A percentile compares a stretch with the other conserved stretches of the same genome.
These are phyloP conservation scores for Dissoconium aciculare DNA, from an alignment of 2,329 filamentous ascomycete species.

Conservation along the genomic window DNA sequence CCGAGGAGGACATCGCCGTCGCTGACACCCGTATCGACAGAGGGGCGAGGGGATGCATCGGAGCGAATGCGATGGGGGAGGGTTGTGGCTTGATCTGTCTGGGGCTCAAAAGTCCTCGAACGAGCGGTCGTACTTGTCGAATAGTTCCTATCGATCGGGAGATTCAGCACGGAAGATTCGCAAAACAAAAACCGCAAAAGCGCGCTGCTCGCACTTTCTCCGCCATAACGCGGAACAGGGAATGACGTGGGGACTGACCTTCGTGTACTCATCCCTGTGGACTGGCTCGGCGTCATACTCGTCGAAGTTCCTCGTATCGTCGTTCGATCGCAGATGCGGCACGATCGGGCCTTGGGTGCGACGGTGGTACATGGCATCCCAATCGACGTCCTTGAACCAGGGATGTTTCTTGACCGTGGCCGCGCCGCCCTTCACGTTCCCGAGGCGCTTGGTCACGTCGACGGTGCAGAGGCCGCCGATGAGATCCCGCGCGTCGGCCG, in stretches of 20 bases:
- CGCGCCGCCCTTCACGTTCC: slow-evolving; percentile 64
- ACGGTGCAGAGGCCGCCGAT: slow-evolving; percentile 64
- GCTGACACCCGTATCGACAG: too few relatives aligned
- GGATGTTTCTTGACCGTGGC: slow-evolving; percentile 57
- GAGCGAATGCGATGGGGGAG: too few relatives aligned
- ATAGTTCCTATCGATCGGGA: slow-evolving; percentile 46
- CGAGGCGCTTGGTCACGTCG: slow-evolving; percentile 61
- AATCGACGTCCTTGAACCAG: slow-evolving; percentile 60
- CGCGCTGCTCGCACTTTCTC: slow-evolving; percentile 1
- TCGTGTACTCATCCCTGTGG: slow-evolving; percentile 50
- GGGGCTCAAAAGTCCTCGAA: slow-evolving; percentile 63
- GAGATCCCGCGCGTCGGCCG: slow-evolving; percentile 54
- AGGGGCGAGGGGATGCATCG: too few relatives aligned
- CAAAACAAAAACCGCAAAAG: background rate
- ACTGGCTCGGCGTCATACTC: slow-evolving; percentile 64
- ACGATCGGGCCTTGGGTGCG: slow-evolving; percentile 55
- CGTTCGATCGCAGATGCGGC: slow-evolving; percentile 55
- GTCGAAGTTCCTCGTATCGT: slow-evolving; percentile 70
- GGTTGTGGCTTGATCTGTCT: too few relatives aligned
- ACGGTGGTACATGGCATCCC: slow-evolving; percentile 55
- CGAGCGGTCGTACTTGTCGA: slow-evolving; percentile 51
- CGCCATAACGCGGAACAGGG: too few relatives aligned
- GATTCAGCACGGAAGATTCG: slow-evolving; percentile 1
- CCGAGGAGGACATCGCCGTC: too few relatives aligned
- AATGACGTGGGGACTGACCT: slow-evolving; percentile 26